These are phyloP conservation scores for Metschnikowia bowlesiae DNA, from an alignment of 805 yeast genomes.

Conservation along the genomic window DNA sequence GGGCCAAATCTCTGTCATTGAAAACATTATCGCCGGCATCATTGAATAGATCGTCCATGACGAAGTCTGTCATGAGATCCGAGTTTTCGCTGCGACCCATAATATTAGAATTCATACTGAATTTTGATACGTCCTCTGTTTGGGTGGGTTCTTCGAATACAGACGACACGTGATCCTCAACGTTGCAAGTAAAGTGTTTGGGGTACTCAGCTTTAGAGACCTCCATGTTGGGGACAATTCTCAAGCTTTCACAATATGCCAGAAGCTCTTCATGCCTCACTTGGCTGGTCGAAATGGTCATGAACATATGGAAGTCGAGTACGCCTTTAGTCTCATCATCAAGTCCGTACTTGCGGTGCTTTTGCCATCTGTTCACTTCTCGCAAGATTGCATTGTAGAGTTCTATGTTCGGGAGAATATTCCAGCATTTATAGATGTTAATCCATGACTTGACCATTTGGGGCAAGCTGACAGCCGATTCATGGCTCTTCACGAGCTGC, in stretches of 20 bases:
- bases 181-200: conserved; percentile 5
- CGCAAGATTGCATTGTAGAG: conserved; percentile 1
- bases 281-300: conserved; percentile 5
- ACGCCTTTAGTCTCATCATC: conserved; percentile 12
- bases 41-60: conserved; percentile 18
- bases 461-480: neutral
- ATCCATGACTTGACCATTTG: conserved; percentile 8
- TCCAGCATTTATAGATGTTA: conserved; percentile 4
- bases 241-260: neutral
- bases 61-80: conserved; percentile 14
- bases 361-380: conserved; percentile 5
- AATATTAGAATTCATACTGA: neutral
- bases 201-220: neutral
- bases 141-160: conserved; percentile 11
- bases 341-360: neutral
- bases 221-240: neutral
- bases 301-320: conserved; percentile 11
- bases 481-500: conserved; percentile 1
- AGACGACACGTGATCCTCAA: conserved; percentile 14
- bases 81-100: neutral
- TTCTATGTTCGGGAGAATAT: conserved; percentile 1
- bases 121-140: neutral
- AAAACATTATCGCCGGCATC: conserved; percentile 16
- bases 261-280: conserved; percentile 2
- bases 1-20: conserved; percentile 7